Percentiles rank a stretch among this genome's conserved stretches.
phyloP scores from a whole-genome alignment of 305 asterid genomes.

The Fraxinus ornus region DNA sequence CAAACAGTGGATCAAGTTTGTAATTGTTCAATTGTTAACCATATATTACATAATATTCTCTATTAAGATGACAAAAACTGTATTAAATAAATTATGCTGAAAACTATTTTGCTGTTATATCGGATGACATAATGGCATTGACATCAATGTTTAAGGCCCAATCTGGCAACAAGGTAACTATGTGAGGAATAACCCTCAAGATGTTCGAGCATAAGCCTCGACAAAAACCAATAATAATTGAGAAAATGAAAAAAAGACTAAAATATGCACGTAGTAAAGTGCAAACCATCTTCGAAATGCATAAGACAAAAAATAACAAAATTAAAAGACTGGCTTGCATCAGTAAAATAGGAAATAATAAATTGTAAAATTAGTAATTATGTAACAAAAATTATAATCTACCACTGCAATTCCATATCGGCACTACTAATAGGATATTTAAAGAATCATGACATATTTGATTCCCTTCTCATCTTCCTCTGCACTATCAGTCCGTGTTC shows the following conservation, averaged over 20 bases:
- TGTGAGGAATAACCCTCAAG: not conserved
- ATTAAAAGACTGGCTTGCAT: not conserved
- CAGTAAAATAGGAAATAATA: not conserved
- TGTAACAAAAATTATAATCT: not conserved
- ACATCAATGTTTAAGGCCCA: not conserved
- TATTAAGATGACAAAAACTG: not conserved
- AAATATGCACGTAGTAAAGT: not conserved
- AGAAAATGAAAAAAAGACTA: not conserved
- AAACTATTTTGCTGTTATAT: not conserved
- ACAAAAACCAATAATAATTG: not conserved
- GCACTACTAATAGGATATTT: not conserved
- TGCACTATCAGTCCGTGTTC: not conserved
- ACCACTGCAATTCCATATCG: not conserved
- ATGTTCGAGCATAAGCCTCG: not conserved
- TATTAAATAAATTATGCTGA: not conserved
- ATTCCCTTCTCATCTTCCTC: not conserved
- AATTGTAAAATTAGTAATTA: not conserved
- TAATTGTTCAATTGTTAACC: not conserved
- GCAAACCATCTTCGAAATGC: not conserved
- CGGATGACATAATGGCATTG: not conserved
- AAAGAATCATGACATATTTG: not conserved
- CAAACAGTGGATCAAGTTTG: constrained; percentile 8
- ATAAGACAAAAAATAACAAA: not conserved
- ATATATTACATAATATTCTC: not conserved
- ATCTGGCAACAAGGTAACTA: not conserved